Percentiles rank a stretch among this genome's conserved stretches.
Evolutionary conservation across 805 yeast species (phyloP).

Genomic region (Teunomyces gatunensis): DNA sequence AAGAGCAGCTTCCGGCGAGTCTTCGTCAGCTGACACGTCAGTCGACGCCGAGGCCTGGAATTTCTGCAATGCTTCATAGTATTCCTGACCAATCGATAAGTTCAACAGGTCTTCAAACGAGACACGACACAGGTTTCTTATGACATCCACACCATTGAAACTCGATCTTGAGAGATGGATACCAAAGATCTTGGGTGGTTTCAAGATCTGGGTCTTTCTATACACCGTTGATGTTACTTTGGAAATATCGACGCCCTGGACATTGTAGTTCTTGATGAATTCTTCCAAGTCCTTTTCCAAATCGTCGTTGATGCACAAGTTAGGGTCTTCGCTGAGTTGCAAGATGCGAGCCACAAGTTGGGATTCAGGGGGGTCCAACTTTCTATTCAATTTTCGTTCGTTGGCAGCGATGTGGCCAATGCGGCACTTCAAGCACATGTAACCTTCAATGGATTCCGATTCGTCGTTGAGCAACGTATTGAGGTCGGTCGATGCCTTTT

Average conservation of each 20-base stretch:
- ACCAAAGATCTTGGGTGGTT: constrained; percentile 68
- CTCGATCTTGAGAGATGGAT: constrained; percentile 87
- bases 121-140: constrained; percentile 75
- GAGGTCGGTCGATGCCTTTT: constrained; percentile 42
- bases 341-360: constrained; percentile 33
- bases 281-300: constrained; percentile 48
- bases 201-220: constrained; percentile 58
- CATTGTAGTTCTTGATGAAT: constrained; percentile 47
- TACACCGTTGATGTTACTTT: constrained; percentile 61
- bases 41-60: constrained; percentile 27
- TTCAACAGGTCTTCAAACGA: constrained; percentile 54
- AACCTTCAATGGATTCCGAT: constrained; percentile 71
- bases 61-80: constrained; percentile 33
- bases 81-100: constrained; percentile 48
- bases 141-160: constrained; percentile 61
- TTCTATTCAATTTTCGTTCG: constrained; percentile 21
- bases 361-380: constrained; percentile 22
- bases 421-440: constrained; percentile 75
- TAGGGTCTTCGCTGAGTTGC: constrained; percentile 32
- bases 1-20: constrained; percentile 16
- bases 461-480: constrained; percentile 55
- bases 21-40: constrained; percentile 9
- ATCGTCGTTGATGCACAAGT: constrained; percentile 62
- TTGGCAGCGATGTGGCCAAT: constrained; percentile 27
- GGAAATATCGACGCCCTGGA: constrained; percentile 42